Evolutionary conservation across 2,329 filamentous ascomycete species (phyloP).

Genomic region (Helotiales sp.): DNA sequence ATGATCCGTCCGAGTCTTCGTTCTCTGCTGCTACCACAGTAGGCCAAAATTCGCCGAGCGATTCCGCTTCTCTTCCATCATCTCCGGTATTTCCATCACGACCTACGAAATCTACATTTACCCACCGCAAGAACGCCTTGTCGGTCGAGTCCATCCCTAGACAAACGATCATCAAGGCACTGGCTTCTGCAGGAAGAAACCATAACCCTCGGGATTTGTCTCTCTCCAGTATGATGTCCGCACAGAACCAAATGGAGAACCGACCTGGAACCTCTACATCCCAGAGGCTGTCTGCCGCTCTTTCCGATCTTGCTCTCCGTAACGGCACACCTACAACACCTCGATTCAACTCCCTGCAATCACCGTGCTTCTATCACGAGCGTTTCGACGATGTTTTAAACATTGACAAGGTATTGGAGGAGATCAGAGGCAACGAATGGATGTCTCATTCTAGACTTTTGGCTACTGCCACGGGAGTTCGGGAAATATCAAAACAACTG

Average conservation of each 20-base stretch:
- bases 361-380: slow-evolving; percentile 97
- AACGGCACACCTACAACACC: slow-evolving; percentile 44
- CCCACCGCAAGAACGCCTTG: slow-evolving; percentile 42
- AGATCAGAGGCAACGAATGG: slow-evolving; percentile 86
- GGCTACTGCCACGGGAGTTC: slow-evolving; percentile 92
- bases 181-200: slow-evolving; percentile 69
- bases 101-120: slow-evolving; percentile 28
- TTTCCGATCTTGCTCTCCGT: slow-evolving; percentile 53
- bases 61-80: slow-evolving; percentile 36
- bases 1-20: slow-evolving; percentile 38
- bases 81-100: slow-evolving; percentile 37
- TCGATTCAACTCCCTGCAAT: slow-evolving; percentile 74
- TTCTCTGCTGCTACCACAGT: slow-evolving; percentile 40
- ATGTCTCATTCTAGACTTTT: slow-evolving; percentile 93
- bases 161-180: slow-evolving; percentile 82
- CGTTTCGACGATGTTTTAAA: slow-evolving; percentile 96
- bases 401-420: slow-evolving; percentile 91
- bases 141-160: slow-evolving; percentile 60
- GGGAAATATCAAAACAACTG: slow-evolving; percentile 94
- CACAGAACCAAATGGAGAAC: slow-evolving; percentile 42
- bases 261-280: slow-evolving; percentile 45
- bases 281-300: slow-evolving; percentile 66
- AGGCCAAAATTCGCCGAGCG: slow-evolving; percentile 36
- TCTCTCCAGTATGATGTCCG: slow-evolving; percentile 59
- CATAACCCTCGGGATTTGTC: slow-evolving; percentile 58